Evolutionary conservation across 2,329 filamentous ascomycete species (phyloP).

Genomic region (Exophiala alcalophila): DNA sequence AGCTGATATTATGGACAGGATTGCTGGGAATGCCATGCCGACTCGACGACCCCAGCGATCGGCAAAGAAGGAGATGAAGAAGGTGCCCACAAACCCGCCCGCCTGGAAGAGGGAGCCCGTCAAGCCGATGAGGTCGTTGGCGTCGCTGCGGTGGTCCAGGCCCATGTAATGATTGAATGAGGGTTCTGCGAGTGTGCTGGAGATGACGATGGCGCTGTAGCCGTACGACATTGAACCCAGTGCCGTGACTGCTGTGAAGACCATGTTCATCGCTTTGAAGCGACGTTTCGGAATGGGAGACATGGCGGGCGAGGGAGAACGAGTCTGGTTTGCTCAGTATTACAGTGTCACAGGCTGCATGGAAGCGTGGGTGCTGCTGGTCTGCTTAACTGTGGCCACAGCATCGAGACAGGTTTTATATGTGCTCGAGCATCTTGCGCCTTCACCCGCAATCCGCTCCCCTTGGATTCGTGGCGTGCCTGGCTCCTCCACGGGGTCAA

Average conservation of each 20-base stretch:
- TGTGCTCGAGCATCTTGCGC: no score
- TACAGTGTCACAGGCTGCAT: no score
- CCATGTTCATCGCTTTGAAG: conserved; percentile 10
- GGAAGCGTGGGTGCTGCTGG: no score
- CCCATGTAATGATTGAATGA: conserved; percentile 39
- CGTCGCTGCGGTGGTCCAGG: not conserved
- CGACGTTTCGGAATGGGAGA: no score
- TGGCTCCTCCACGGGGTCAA: no score
- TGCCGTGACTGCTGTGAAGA: conserved; percentile 5
- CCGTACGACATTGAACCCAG: conserved; percentile 9
- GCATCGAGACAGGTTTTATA: no score
- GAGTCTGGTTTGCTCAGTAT: no score
- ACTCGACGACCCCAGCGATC: conserved; percentile 38
- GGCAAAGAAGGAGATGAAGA: conserved; percentile 1
- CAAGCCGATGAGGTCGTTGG: conserved; percentile 55
- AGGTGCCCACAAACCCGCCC: conserved; percentile 10
- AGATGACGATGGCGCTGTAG: conserved; percentile 16
- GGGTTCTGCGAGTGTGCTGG: conserved; percentile 36
- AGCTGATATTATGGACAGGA: conserved; percentile 34
- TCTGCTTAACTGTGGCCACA: no score
- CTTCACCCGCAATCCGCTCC: no score
- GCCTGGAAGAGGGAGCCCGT: conserved; percentile 81
- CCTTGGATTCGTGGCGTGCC: no score
- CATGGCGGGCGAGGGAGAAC: no score
- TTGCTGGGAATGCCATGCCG: conserved; percentile 36